phyloP scores from a whole-genome alignment of 192 early-diverging fungal genomes.

The Piromyces finnis region DNA sequence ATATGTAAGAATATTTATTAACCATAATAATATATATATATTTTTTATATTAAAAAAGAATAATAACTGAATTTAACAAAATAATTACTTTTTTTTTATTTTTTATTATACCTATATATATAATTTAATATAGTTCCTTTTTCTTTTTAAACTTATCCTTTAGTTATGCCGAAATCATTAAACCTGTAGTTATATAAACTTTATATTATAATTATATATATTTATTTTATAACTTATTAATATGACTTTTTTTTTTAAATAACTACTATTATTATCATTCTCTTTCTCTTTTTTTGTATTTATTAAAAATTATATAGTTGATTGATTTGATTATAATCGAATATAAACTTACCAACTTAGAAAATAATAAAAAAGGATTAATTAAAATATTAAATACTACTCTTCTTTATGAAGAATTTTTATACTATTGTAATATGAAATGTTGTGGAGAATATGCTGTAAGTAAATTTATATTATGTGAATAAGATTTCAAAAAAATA shows the following conservation, averaged over 20 bases:
- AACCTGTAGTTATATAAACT: background rate
- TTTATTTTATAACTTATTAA: too few relatives aligned
- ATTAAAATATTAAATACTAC: background rate
- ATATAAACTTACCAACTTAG: background rate
- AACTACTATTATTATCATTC: too few relatives aligned
- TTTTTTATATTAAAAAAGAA: too few relatives aligned
- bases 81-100: too few relatives aligned
- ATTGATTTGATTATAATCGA: background rate
- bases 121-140: background rate
- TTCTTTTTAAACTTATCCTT: background rate
- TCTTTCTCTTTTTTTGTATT: too few relatives aligned
- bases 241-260: too few relatives aligned
- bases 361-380: background rate
- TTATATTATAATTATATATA: too few relatives aligned
- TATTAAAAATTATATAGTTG: background rate
- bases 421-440: background rate
- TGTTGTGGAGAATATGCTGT: background rate
- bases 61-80: too few relatives aligned
- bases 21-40: too few relatives aligned
- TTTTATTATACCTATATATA: too few relatives aligned
- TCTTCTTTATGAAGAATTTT: background rate
- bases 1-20: background rate
- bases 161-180: background rate
- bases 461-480: too few relatives aligned
- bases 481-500: too few relatives aligned